Conservation (phyloP, 495 filamentous ascomycete genomes). For the Aspergillus mulundensis region DNA sequence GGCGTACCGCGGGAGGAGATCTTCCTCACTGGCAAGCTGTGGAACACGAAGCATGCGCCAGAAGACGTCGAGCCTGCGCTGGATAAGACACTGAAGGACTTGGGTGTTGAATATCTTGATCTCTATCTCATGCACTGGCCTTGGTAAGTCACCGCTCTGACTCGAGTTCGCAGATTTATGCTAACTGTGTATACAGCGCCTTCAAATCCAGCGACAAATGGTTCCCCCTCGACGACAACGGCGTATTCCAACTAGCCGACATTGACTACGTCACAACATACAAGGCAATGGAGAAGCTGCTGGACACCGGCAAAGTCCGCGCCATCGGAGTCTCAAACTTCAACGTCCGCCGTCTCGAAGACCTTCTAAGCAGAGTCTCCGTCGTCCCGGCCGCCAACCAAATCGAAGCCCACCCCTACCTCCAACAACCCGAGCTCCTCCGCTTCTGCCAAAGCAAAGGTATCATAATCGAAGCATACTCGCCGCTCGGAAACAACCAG, state of each 20-base stretch:
- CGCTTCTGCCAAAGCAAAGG: conserved; percentile 43
- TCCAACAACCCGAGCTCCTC: conserved; percentile 48
- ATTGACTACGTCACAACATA: conserved; percentile 56
- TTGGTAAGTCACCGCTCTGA: conserved; percentile 2
- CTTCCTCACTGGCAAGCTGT: conserved; percentile 72
- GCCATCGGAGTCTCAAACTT: conserved; percentile 60
- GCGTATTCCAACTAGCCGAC: conserved; percentile 32
- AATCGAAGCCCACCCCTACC: conserved; percentile 62
- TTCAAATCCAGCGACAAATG: conserved; percentile 28
- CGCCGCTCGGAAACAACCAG: conserved; percentile 51
- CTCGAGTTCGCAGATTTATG: too few species aligned
- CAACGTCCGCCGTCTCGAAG: conserved; percentile 40
- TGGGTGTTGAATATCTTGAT: conserved; percentile 65
- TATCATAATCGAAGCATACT: conserved; percentile 58
- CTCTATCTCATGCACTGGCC: conserved; percentile 72
- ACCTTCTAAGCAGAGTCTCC: conserved; percentile 31
- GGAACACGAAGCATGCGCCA: conserved; percentile 34
- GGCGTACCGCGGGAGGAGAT: conserved; percentile 58
- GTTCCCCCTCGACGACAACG: conserved; percentile 41
- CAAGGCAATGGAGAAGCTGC: conserved; percentile 58
- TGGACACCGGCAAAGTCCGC: conserved; percentile 52
- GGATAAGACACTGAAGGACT: conserved; percentile 49
- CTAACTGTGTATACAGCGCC: conserved; percentile 14
- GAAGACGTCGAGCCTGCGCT: conserved; percentile 41
- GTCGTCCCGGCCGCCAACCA: conserved; percentile 54